Conservation (phyloP, 1,284 basidiomycete species). For the Pseudozyma flocculosa region DNA sequence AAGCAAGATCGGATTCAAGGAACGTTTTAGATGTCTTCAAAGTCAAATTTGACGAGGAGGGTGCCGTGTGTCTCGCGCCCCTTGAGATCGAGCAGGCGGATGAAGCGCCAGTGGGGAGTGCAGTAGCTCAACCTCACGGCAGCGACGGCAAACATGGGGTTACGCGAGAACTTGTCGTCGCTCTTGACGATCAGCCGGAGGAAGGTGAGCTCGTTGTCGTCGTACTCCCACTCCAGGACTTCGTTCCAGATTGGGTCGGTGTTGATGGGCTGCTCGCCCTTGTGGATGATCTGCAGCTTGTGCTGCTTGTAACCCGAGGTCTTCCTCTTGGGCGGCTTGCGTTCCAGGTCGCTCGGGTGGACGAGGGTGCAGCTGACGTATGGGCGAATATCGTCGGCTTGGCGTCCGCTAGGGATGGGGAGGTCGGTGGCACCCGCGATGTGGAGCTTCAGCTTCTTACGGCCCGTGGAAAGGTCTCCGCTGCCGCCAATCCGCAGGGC, state of each 20-base stretch:
- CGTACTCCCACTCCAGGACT: conserved; percentile 40
- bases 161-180: conserved; percentile 45
- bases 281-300: conserved; percentile 35
- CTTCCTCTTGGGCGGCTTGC: conserved; percentile 40
- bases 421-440: conserved; percentile 48
- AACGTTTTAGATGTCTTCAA: conserved; percentile 18
- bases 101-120: conserved; percentile 60
- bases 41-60: conserved; percentile 31
- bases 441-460: conserved; percentile 27
- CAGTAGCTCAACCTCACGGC: conserved; percentile 27
- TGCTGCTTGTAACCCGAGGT: conserved; percentile 43
- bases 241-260: conserved; percentile 46
- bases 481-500: conserved; percentile 35
- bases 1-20: too few relatives aligned
- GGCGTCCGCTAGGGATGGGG: conserved; percentile 31
- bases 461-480: conserved; percentile 32
- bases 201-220: conserved; percentile 43
- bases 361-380: conserved; percentile 51
- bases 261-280: conserved; percentile 37
- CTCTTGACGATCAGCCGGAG: conserved; percentile 47
- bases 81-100: conserved; percentile 64
- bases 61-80: conserved; percentile 62
- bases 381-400: conserved; percentile 41
- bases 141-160: conserved; percentile 46
- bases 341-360: conserved; percentile 21